phyloP scores from a whole-genome alignment of 2,329 filamentous ascomycete species.

The Cladophialophora yegresii region DNA sequence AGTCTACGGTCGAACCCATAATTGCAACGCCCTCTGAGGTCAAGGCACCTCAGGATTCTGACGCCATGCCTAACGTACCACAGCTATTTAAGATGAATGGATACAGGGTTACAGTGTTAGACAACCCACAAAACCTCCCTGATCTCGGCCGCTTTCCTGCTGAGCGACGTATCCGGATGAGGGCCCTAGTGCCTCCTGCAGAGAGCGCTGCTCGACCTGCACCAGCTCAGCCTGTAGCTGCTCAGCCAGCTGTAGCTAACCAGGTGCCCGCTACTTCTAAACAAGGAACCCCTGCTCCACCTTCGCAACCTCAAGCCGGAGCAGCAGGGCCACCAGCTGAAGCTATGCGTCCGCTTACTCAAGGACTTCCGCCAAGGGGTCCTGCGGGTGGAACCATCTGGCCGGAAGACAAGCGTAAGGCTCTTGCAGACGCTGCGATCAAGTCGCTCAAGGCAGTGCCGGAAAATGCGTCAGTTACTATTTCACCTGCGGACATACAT shows the following conservation, averaged over 20 bases:
- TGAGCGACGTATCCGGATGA: constrained; percentile 32
- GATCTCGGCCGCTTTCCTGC: constrained; percentile 40
- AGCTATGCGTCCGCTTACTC: constrained; percentile 4
- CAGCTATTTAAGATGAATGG: constrained; percentile 19
- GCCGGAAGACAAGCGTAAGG: constrained; percentile 52
- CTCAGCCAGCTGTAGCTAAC: neutral
- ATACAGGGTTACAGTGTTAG: constrained; percentile 30
- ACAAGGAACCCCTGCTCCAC: neutral
- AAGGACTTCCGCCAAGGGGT: constrained; percentile 15
- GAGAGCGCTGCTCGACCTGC: neutral
- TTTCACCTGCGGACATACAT: constrained; percentile 48
- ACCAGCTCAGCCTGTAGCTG: neutral
- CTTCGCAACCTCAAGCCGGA: neutral
- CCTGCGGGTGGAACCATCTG: constrained; percentile 47
- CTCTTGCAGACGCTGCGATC: constrained; percentile 54
- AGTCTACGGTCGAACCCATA: neutral
- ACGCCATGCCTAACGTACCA: neutral
- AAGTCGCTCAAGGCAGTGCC: constrained; percentile 49
- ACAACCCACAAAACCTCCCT: constrained; percentile 34
- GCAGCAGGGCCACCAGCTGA: neutral
- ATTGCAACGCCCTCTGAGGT: neutral
- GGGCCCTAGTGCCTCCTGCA: neutral
- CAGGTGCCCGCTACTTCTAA: neutral
- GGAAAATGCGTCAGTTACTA: constrained; percentile 46
- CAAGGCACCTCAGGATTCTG: neutral